These are phyloP conservation scores for Termitomyces sp. DNA, from an alignment of 768 basidiomycete genomes.

Conservation along the genomic window DNA sequence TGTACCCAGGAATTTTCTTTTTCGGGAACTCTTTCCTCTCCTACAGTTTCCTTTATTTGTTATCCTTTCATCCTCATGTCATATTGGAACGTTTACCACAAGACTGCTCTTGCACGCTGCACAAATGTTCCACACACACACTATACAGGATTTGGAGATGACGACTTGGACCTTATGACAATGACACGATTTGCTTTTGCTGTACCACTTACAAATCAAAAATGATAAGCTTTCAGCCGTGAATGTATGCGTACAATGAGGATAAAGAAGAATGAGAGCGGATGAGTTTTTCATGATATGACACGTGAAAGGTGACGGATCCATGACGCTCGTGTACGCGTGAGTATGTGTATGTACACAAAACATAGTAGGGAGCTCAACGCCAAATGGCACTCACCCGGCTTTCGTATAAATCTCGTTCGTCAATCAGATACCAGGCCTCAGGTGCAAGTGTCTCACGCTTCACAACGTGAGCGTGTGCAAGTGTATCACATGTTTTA, in stretches of 20 bases:
- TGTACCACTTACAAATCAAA: slow-evolving; percentile 1
- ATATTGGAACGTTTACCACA: neutral
- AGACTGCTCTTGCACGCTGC: neutral
- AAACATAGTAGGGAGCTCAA: too few relatives aligned
- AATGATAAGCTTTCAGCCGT: neutral
- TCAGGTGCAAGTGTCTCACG: too few relatives aligned
- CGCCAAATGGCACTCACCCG: too few relatives aligned
- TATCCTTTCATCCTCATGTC: neutral
- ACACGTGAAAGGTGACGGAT: too few relatives aligned
- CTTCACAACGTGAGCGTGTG: too few relatives aligned
- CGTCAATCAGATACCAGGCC: too few relatives aligned
- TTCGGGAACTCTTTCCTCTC: neutral
- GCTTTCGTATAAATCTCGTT: too few relatives aligned
- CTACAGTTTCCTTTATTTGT: neutral
- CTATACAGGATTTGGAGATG: slow-evolving; percentile 4
- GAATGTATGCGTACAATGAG: neutral
- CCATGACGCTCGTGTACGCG: too few relatives aligned
- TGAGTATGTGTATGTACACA: too few relatives aligned
- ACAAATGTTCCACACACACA: slow-evolving; percentile 1
- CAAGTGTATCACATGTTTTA: too few relatives aligned
- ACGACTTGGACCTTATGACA: slow-evolving; percentile 9
- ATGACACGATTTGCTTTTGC: slow-evolving; percentile 6
- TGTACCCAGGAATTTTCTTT: neutral
- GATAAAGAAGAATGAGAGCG: neutral
- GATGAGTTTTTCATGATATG: too few relatives aligned